Conservation (phyloP, 805 yeast genomes). For the Wickerhamomyces ciferrii region DNA sequence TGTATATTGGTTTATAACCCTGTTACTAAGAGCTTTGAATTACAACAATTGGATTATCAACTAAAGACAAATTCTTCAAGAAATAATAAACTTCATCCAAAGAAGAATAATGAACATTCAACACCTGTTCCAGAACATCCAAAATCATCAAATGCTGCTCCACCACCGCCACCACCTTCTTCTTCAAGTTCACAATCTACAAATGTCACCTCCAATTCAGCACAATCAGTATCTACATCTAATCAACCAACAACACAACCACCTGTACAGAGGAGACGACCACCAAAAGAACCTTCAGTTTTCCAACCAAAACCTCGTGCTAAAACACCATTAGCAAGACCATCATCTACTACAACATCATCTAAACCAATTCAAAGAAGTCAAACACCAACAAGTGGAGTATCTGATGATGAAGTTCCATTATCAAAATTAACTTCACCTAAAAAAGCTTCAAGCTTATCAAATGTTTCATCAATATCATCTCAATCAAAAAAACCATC, state of each 20-base stretch:
- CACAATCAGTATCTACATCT: not conserved
- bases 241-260: not conserved
- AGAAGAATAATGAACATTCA: not conserved
- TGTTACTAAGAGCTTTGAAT: conserved; percentile 8
- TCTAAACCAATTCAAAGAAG: not conserved
- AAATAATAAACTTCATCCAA: not conserved
- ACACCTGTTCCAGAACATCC: not conserved
- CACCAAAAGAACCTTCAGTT: conserved; percentile 17
- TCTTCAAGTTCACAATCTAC: not conserved
- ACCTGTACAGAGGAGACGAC: conserved; percentile 5
- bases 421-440: conserved; percentile 4
- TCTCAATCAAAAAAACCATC: not conserved
- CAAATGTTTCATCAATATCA: not conserved
- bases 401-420: conserved; percentile 13
- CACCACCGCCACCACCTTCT: not conserved
- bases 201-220: not conserved
- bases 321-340: conserved; percentile 9
- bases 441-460: not conserved
- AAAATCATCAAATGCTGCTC: not conserved
- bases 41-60: conserved; percentile 11
- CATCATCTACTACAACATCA: not conserved
- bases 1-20: conserved; percentile 18
- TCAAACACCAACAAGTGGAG: not conserved
- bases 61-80: conserved; percentile 6
- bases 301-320: conserved; percentile 18